phyloP scores from a whole-genome alignment of 192 early-diverging fungal genomes.

The Gamsiella multidivaricata region DNA sequence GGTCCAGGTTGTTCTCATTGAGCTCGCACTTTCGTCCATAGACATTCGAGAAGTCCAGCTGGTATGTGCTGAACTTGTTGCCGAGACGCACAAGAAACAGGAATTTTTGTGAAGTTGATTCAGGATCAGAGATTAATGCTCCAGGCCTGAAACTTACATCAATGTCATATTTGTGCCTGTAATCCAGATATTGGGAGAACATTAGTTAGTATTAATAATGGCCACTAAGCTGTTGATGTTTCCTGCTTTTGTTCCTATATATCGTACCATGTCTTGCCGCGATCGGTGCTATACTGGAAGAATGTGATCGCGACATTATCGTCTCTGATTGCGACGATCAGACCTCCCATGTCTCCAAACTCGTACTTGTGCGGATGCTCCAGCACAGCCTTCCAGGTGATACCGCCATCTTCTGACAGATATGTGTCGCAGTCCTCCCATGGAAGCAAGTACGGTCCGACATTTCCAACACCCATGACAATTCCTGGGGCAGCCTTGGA shows the following conservation, averaged over 20 bases:
- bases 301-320: constrained; percentile 62
- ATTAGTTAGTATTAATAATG: background rate
- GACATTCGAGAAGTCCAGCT: constrained; percentile 76
- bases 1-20: constrained; percentile 64
- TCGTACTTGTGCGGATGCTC: constrained; percentile 87
- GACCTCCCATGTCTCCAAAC: constrained; percentile 82
- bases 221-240: background rate
- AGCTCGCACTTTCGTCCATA: constrained; percentile 74
- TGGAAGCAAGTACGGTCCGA: constrained; percentile 74
- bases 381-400: constrained; percentile 74
- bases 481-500: constrained; percentile 80
- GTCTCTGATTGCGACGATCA: constrained; percentile 78
- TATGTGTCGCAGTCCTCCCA: constrained; percentile 89
- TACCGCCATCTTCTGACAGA: constrained; percentile 85
- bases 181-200: background rate
- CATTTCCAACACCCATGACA: constrained; percentile 92
- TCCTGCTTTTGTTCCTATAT: background rate
- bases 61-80: constrained; percentile 61
- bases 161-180: constrained; percentile 58
- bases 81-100: constrained; percentile 56
- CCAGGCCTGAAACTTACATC: constrained; percentile 63
- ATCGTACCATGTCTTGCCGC: constrained; percentile 78
- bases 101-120: constrained; percentile 80
- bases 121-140: constrained; percentile 83
- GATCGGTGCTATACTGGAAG: constrained; percentile 81